phyloP scores from a whole-genome alignment of 805 yeast species.

The Komagataella populi region DNA sequence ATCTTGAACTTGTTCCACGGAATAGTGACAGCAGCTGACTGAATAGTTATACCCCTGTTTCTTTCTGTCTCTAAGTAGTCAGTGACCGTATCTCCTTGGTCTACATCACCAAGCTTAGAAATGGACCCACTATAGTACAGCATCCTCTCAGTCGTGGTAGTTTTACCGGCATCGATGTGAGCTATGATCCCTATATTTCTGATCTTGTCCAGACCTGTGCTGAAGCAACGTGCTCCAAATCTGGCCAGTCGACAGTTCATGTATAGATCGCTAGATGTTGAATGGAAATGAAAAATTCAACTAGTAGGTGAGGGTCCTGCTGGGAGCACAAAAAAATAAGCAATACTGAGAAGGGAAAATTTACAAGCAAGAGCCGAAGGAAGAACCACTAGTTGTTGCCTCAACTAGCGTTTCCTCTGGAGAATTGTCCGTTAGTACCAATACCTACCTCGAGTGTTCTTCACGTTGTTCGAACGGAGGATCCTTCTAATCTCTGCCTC shows the following conservation, averaged over 20 bases:
- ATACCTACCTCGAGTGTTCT: background rate
- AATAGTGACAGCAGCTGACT: conserved; percentile 87
- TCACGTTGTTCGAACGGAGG: background rate
- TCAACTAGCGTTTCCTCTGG: no score
- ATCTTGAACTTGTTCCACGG: conserved; percentile 66
- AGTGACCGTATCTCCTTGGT: conserved; percentile 92
- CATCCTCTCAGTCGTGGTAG: conserved; percentile 95
- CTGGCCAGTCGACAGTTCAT: background rate
- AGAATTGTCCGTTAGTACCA: no score
- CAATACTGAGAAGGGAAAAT: background rate
- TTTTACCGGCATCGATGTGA: conserved; percentile 98
- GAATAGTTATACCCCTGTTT: conserved; percentile 89
- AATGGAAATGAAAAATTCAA: background rate
- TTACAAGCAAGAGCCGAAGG: no score
- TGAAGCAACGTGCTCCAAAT: background rate
- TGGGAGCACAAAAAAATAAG: background rate
- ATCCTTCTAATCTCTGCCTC: background rate
- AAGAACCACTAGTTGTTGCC: no score
- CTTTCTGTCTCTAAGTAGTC: conserved; percentile 86
- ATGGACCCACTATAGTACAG: conserved; percentile 81
- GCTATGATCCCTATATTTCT: conserved; percentile 95
- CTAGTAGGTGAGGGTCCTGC: background rate
- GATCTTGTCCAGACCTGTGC: conserved; percentile 17
- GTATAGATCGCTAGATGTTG: background rate
- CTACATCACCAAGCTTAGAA: conserved; percentile 78